Base-by-base conservation (phyloP, 2,329 filamentous ascomycete genomes). In the Fusarium sp. region DNA sequence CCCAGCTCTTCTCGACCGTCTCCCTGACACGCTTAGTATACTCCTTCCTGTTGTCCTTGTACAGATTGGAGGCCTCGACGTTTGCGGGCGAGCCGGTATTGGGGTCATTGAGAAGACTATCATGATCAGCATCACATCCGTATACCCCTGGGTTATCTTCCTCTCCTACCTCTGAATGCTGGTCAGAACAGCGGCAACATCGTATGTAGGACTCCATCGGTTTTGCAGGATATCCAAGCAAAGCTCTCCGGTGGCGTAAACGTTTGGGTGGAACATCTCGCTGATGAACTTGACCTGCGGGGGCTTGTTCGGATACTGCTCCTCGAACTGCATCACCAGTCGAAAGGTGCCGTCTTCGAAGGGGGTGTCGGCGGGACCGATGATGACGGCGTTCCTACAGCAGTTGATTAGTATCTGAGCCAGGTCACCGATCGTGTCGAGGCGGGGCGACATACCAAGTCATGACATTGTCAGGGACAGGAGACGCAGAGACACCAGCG, bases 1-100 rank as follows among this genome's bases (percentile, higher is more conserved):
- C 97, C 97, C 97, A 99, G 86, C 96, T 98, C 90, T 98, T 98
- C 88, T 99, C 97, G 18, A 99, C 97, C 0, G 96, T 98, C 87
- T 98, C 97, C 57, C 95, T 89, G 50, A 99, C 97, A 20, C 95
- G 89, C 87, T 99, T 99, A 30, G 93, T 94, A 81, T 99, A 99
- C 81, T 99, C 97, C 83, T 95, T 95, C 73, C 95, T 91, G 84
- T 98, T 98, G 81, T 99, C 97, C 83, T 98, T 98, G 88, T 98
- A 99, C 10, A 98, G 88, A 82, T 98, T 99, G 64, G 95, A 98
- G 1, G 97, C 97, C 85, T 99, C 97, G 78, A 98, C 97, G 80
- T 99, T 99, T 66, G 97, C 97, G 0, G 97, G 97, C 2, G 95
- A 98, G 68, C 95, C 97, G n/a, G 97, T 99, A 83, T 99, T 99